Percentiles rank a stretch among this genome's conserved stretches.
Evolutionary conservation across 768 basidiomycete genomes (phyloP).

Genomic region (Mycena alexandri): DNA sequence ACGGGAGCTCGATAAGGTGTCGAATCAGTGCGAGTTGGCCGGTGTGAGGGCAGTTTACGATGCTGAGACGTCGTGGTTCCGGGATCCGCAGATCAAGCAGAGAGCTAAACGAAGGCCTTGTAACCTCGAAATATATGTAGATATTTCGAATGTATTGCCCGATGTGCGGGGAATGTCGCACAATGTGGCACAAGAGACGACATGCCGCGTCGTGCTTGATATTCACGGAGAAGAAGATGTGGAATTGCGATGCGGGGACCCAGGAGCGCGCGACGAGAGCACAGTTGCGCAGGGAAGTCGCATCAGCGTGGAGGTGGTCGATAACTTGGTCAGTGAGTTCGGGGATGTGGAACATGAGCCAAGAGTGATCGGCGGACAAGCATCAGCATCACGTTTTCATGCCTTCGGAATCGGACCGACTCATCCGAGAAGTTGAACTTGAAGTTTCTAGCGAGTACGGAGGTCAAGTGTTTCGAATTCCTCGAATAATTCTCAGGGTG

Average conservation of each 20-base stretch:
- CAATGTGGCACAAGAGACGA: constrained; percentile 12
- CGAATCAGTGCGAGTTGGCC: constrained; percentile 10
- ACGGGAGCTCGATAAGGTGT: constrained; percentile 12
- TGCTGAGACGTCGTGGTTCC: constrained; percentile 14
- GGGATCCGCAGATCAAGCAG: constrained; percentile 14
- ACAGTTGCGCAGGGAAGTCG: background rate
- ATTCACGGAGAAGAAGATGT: constrained; percentile 25
- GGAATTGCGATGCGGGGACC: constrained; percentile 17
- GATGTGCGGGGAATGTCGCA: constrained; percentile 9
- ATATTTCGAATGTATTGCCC: constrained; percentile 20
- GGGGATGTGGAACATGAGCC: constrained; percentile 19
- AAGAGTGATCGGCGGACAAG: background rate
- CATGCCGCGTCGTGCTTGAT: constrained; percentile 17
- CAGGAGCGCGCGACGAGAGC: constrained; percentile 22
- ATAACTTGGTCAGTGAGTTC: constrained; percentile 30
- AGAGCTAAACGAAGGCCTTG: constrained; percentile 1
- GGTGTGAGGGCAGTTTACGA: constrained; percentile 23
- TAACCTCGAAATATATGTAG: constrained; percentile 20
- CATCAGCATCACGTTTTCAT: too few relatives aligned
- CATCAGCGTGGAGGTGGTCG: constrained; percentile 23
- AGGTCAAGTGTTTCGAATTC: too few relatives aligned
- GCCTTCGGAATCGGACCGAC: too few relatives aligned
- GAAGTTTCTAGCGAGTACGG: too few relatives aligned
- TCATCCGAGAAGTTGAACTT: too few relatives aligned
- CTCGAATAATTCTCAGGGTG: too few relatives aligned